Conservation (phyloP, 352 stramenopile species). For the Globisporangium recalcitrans region DNA sequence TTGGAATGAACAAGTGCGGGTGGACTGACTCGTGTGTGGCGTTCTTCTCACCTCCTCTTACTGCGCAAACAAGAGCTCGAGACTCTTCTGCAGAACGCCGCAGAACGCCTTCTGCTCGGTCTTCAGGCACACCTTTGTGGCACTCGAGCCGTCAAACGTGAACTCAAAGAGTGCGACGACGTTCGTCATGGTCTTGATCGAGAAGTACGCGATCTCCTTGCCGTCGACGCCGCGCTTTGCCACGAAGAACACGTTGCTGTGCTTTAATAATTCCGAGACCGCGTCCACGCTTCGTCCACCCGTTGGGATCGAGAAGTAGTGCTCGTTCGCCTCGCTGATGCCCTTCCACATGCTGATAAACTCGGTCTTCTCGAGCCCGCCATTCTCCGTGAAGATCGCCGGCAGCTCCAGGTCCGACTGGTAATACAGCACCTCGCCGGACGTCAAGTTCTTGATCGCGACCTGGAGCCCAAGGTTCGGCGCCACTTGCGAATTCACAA, state of each 20-base stretch:
- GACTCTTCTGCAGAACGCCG: conserved; percentile 79
- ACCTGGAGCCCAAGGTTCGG: conserved; percentile 90
- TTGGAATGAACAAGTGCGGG: not conserved
- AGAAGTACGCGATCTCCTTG: conserved; percentile 96
- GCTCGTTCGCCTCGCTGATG: conserved; percentile 94
- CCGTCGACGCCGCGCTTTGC: conserved; percentile 90
- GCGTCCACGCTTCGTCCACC: conserved; percentile 68
- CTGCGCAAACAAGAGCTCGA: conserved; percentile 72
- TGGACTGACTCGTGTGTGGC: not conserved
- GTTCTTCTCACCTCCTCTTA: too few species aligned
- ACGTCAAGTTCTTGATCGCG: conserved; percentile 97
- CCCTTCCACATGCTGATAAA: conserved; percentile 95
- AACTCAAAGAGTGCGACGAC: conserved; percentile 92
- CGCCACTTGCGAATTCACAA: conserved; percentile 67
- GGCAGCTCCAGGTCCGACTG: conserved; percentile 90
- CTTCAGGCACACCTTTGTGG: conserved; percentile 93
- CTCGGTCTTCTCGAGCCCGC: conserved; percentile 86
- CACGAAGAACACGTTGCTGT: conserved; percentile 93
- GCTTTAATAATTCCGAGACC: conserved; percentile 83
- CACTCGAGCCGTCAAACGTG: conserved; percentile 92
- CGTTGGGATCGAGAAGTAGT: conserved; percentile 89
- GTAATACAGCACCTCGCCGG: conserved; percentile 94
- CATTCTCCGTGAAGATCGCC: conserved; percentile 84
- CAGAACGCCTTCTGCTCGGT: conserved; percentile 91
- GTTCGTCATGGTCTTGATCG: conserved; percentile 91